phyloP scores from a whole-genome alignment of 225 moss, liverwort and hornwort genomes.

The Straminergon stramineum region DNA sequence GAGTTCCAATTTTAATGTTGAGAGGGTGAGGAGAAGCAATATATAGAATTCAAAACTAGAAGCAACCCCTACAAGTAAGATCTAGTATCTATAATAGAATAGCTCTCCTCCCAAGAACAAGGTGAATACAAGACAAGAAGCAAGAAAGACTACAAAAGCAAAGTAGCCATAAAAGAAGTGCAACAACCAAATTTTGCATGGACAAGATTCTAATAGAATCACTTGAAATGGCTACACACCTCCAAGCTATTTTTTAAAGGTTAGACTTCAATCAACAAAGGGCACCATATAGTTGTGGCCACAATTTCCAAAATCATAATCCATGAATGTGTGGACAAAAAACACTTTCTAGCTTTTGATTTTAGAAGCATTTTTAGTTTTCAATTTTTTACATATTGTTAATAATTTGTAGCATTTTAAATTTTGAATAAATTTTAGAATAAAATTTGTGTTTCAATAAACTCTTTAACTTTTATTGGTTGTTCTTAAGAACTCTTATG shows the following conservation, averaged over 20 bases:
- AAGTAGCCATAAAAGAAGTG: background rate
- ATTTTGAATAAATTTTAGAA: background rate
- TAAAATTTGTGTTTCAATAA: background rate
- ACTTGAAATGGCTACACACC: background rate
- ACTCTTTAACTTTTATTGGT: background rate
- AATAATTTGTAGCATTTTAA: too few species aligned
- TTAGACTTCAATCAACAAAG: too few species aligned
- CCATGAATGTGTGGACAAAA: background rate
- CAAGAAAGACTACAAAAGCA: background rate
- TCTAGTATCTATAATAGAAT: fast-evolving
- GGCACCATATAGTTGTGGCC: background rate
- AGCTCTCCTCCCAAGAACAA: background rate
- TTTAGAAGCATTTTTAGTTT: too few species aligned
- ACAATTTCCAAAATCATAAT: background rate
- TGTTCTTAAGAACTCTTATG: background rate
- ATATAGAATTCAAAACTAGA: background rate
- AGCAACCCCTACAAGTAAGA: fast-evolving
- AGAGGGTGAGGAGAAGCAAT: fast-evolving
- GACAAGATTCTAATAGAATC: background rate
- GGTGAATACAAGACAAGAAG: too few species aligned
- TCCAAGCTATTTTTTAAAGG: too few species aligned
- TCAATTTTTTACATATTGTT: too few species aligned
- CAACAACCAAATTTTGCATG: fast-evolving
- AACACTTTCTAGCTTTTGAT: too few species aligned
- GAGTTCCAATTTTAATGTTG: background rate